Evolutionary conservation across 441 rosid species (phyloP).

Genomic region (Macaranga tanarius): DNA sequence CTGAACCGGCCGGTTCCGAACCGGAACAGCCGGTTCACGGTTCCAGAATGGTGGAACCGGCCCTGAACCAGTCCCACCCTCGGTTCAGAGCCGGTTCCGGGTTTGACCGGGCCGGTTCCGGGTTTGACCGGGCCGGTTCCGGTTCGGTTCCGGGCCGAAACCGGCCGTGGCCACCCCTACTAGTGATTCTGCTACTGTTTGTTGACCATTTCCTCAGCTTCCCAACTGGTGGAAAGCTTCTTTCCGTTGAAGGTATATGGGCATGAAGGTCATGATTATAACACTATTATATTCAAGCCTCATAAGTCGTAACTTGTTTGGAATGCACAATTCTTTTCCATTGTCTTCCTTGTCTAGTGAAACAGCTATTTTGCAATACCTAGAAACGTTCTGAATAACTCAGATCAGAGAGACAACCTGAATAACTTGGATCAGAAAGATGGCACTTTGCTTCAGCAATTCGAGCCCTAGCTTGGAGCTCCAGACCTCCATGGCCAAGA

Average conservation of each 20-base stretch:
- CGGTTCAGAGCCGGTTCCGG: no score
- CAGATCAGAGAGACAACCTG: constrained; percentile 43
- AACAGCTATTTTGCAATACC: not conserved
- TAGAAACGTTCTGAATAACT: no score
- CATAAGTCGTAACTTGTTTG: no score
- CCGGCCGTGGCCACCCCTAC: no score
- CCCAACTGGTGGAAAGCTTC: not conserved
- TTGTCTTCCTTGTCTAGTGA: not conserved
- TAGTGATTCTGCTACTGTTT: not conserved
- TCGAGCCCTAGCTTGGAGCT: constrained; percentile 86
- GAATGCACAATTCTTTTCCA: not conserved
- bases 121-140: no score
- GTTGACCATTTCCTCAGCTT: no score
- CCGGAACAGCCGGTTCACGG: no score
- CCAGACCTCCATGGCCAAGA: constrained; percentile 97
- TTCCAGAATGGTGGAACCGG: no score
- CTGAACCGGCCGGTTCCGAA: no score
- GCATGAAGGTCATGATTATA: not conserved
- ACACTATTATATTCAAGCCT: not conserved
- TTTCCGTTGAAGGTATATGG: not conserved
- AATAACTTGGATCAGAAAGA: constrained; percentile 73
- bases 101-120: no score
- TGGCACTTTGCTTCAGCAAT: constrained; percentile 89
- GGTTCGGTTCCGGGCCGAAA: no score
- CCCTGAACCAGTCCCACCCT: no score